Evolutionary conservation across 2,329 filamentous ascomycete genomes (phyloP), one percentile per base, ranked within the genome.

Genomic region (Dothistroma pini): DNA sequence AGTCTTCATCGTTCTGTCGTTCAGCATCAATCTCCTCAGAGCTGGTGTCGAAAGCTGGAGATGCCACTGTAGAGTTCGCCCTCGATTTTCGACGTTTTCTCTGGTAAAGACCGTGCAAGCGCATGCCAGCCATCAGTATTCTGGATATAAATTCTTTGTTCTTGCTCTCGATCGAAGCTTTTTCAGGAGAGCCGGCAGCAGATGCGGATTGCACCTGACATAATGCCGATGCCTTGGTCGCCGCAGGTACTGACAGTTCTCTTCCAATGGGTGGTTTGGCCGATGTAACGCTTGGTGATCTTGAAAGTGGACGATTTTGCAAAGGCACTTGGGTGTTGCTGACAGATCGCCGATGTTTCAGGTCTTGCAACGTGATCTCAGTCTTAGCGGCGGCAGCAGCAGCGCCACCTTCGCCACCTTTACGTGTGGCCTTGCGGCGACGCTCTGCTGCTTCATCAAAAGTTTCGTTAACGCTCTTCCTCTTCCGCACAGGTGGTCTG

Each of bases 91-190:
- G 68, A 6, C 60, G 56, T 58, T 76, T 79, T 48, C 73, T 68
- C 61, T 80, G 79, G 38, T 79, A 76, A 9, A 81, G 62, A 1
- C 81, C 81, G 62, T 82, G 76, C 62, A 83, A 75, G 1, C 81
- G 79, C 80, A 83, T 81, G 4, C 79, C 81, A 6, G 81, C 78
- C 78, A 83, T 80, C 25, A 83, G 77, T 4, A 81, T 73, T n/a
- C 78, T 75, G 0, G 79, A 78, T 3, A 83, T 71, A 2, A 76
- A 69, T n/a, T 80, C 78, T 61, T 81, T 82, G 68, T 83, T 83
- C 53, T 71, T 73, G 25, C 59, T 58, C 34, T 72, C 70, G 9
- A 63, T 56, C 2, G 63, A 56, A 7, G 51, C 19, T n/a, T 61
- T 54, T 29, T 59, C 51, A n/a, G 60, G 41, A 3, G 59, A 54